Conservation (phyloP, 345 rosid species). For the Sisymbrium irio region DNA sequence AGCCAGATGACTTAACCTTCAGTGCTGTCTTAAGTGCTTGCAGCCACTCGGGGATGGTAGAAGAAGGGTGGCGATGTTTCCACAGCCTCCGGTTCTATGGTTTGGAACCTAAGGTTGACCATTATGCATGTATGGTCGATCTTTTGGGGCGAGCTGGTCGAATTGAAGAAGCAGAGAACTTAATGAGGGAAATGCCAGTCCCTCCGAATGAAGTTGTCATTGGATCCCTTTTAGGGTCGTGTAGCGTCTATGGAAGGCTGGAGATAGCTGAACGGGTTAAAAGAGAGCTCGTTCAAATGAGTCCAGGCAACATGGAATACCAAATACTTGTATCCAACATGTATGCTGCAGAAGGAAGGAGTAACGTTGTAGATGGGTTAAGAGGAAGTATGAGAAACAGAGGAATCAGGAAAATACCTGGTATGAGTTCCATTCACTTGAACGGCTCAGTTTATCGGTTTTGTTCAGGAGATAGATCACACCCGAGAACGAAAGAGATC, state of each 20-base stretch:
- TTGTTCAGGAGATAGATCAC: conserved; percentile 70
- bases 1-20: conserved; percentile 70
- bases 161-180: conserved; percentile 64
- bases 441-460: conserved; percentile 59
- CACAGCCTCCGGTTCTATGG: conserved; percentile 42
- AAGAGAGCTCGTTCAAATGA: conserved; percentile 48
- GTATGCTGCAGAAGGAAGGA: conserved; percentile 57
- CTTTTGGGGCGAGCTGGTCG: conserved; percentile 74
- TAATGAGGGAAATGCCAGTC: conserved; percentile 62
- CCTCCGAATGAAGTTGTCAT: conserved; percentile 78
- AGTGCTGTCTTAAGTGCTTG: conserved; percentile 72
- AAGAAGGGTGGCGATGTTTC: conserved; percentile 52
- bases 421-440: conserved; percentile 65
- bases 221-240: conserved; percentile 81
- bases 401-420: conserved; percentile 67
- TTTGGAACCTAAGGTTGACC: conserved; percentile 60
- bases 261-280: conserved; percentile 49
- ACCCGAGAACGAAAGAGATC: conserved; percentile 48
- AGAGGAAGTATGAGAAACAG: conserved; percentile 47
- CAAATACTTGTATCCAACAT: conserved; percentile 67
- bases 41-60: conserved; percentile 76
- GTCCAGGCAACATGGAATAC: conserved; percentile 61
- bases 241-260: conserved; percentile 57
- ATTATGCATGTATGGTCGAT: conserved; percentile 91
- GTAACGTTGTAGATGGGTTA: conserved; percentile 41